Conservation (phyloP, 176 grass and related monocot species). For the Leersia perrieri region DNA sequence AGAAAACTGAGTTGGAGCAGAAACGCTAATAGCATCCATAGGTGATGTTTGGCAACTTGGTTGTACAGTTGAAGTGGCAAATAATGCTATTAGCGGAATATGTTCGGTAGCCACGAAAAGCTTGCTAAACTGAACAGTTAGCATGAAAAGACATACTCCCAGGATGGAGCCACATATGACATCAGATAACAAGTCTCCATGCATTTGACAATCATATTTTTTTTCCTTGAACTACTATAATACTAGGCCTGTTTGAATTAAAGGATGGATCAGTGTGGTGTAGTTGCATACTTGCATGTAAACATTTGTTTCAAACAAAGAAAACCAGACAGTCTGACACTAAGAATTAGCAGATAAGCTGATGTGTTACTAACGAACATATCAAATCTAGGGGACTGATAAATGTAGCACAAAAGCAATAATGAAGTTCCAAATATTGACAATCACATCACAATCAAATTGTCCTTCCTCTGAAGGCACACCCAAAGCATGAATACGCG, state of each 20-base stretch:
- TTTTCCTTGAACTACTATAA: not conserved
- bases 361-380: not conserved
- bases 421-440: not conserved
- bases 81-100: not conserved
- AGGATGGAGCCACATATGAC: not conserved
- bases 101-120: not conserved
- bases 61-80: not conserved
- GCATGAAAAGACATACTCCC: conserved; percentile 4
- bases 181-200: conserved; percentile 4
- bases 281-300: not conserved
- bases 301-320: not conserved
- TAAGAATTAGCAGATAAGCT: not conserved
- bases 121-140: not conserved
- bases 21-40: not conserved
- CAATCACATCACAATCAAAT: not conserved
- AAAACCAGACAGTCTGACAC: not conserved
- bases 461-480: not conserved
- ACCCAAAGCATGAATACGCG: not conserved
- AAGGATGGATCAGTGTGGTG: no score
- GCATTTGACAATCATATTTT: not conserved
- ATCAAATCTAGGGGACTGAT: not conserved
- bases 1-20: not conserved
- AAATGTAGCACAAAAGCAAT: not conserved
- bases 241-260: not conserved
- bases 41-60: not conserved